phyloP scores from a whole-genome alignment of 1,284 basidiomycete genomes.

The Stereum hirsutum region DNA sequence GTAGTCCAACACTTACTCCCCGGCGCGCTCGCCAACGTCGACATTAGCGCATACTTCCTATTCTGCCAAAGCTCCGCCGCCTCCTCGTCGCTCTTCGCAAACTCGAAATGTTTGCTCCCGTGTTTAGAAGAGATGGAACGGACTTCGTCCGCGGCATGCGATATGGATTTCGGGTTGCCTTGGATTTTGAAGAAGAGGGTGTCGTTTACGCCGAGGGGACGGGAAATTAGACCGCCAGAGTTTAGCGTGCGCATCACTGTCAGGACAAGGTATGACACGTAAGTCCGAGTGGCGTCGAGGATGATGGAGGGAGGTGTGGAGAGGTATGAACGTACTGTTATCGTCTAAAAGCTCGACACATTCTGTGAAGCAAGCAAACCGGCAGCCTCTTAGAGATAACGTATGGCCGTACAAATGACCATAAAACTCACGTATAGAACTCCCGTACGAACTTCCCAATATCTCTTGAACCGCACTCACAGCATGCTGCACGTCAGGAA shows the following conservation, averaged over 20 bases:
- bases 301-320: not conserved
- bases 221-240: constrained; percentile 42
- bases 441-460: constrained; percentile 45
- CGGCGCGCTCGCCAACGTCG: constrained; percentile 56
- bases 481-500: constrained; percentile 51
- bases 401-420: constrained; percentile 6
- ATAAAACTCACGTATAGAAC: constrained; percentile 41
- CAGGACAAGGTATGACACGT: not conserved
- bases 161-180: constrained; percentile 54
- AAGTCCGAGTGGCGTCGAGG: not conserved
- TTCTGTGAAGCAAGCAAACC: constrained; percentile 30
- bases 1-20: constrained; percentile 76
- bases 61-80: constrained; percentile 83
- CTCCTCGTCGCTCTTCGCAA: constrained; percentile 70
- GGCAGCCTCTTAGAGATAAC: not conserved
- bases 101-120: constrained; percentile 62
- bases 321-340: constrained; percentile 32
- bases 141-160: constrained; percentile 52
- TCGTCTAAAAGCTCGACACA: constrained; percentile 81
- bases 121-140: constrained; percentile 57
- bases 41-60: constrained; percentile 78
- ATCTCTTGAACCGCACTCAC: constrained; percentile 75
- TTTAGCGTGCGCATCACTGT: constrained; percentile 78
- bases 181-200: constrained; percentile 90
- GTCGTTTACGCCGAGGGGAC: constrained; percentile 63